Evolutionary conservation across 202 grass and related monocot species (phyloP).

Genomic region (Carex arenaria): DNA sequence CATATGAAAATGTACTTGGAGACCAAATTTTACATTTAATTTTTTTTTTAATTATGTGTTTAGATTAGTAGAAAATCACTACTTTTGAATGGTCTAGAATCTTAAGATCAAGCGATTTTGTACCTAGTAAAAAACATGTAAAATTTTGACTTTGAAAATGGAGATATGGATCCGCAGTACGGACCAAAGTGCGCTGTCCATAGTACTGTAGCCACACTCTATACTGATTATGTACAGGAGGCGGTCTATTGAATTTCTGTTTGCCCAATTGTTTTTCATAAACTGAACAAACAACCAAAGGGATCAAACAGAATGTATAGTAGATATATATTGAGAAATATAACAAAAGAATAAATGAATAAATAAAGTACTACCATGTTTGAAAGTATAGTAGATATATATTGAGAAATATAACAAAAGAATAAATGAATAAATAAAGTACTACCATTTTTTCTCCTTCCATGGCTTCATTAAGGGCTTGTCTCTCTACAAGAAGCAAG

Average conservation of each 20-base stretch:
- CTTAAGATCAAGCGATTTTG: too few relatives aligned
- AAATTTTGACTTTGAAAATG: too few relatives aligned
- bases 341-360: background rate
- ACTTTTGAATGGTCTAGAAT: too few relatives aligned
- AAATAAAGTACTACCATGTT: conserved; percentile 38
- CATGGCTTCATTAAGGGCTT: conserved; percentile 86
- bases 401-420: background rate
- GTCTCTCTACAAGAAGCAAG: conserved; percentile 74
- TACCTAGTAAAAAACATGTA: too few relatives aligned
- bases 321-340: background rate
- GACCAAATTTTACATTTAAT: too few relatives aligned
- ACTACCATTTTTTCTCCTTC: conserved; percentile 83
- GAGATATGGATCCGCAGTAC: too few relatives aligned
- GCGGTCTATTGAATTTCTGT: background rate
- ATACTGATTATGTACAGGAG: background rate
- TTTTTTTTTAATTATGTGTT: too few relatives aligned
- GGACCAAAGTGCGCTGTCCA: too few relatives aligned
- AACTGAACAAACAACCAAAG: too few relatives aligned
- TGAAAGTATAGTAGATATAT: background rate
- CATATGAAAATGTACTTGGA: too few relatives aligned
- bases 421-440: background rate
- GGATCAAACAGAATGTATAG: background rate
- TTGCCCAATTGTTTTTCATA: background rate
- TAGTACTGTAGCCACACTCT: too few relatives aligned
- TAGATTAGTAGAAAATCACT: too few relatives aligned